Evolutionary conservation across 2,329 filamentous ascomycete genomes (phyloP).

Genomic region (Aspergillus quadricinctus): DNA sequence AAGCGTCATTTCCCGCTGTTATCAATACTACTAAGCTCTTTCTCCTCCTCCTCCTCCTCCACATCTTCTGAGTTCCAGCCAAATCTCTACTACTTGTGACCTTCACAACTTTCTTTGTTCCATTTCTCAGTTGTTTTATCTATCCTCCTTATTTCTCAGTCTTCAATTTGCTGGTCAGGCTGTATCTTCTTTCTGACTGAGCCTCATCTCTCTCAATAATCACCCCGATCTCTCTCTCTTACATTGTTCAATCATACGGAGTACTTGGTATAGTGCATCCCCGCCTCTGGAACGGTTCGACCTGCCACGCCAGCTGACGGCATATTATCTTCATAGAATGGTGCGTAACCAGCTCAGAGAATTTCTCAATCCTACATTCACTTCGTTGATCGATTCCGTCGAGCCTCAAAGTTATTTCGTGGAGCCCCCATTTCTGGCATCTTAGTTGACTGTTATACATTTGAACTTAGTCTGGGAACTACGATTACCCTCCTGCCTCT

Average conservation of each 20-base stretch:
- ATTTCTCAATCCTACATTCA: neutral
- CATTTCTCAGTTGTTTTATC: neutral
- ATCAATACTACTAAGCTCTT: neutral
- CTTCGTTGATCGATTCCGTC: neutral
- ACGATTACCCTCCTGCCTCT: constrained; percentile 40
- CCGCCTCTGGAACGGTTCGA: constrained; percentile 3
- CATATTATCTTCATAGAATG: constrained; percentile 11
- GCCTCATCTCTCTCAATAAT: neutral
- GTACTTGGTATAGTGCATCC: constrained; percentile 8
- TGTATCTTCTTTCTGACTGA: neutral
- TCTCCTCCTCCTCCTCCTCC: neutral
- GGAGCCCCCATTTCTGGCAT: neutral
- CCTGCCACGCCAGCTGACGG: constrained; percentile 2
- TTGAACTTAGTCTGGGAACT: constrained; percentile 37
- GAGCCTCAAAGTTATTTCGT: neutral
- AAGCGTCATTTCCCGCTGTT: neutral
- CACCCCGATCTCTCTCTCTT: neutral
- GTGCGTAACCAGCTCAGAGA: constrained; percentile 9
- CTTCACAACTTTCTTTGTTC: neutral
- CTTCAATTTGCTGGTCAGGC: neutral
- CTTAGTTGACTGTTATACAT: constrained; percentile 15
- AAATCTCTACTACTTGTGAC: neutral
- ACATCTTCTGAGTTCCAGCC: neutral
- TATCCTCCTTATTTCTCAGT: neutral
- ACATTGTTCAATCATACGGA: neutral